Evolutionary conservation across 805 yeast genomes (phyloP), one percentile per base, ranked within the genome.

Genomic region (Starmerella bombicola): DNA sequence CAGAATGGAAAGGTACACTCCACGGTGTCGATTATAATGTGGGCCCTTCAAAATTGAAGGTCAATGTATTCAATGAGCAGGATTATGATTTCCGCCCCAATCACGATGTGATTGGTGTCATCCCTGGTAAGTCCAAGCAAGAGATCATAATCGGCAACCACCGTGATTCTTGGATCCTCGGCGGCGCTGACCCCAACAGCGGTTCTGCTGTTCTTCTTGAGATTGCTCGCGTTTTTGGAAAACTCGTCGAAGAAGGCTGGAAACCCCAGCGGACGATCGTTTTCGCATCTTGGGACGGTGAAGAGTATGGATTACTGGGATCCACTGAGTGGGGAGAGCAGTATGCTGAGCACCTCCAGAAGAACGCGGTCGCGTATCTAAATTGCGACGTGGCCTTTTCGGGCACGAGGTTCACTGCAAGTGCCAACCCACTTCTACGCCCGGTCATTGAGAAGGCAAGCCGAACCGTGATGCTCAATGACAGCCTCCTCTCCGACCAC

Each of bases 231-330:
- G 76, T 72, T 1, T 62, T 78, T 26, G 70, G 73, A 19, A 70
- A 65, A 32, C 61, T 80, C 38, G 46, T 57, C 24, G 62, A 68
- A 45, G 40, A 48, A 13, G 84, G 83, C 7, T 82, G 86, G 86
- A 71, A 69, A 52, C 93, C 93, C 9, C 57, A 71, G 37, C 65
- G 91, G 52, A 73, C 85, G 0, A 76, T 83, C 19, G 66, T 73
- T 40, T 64, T 83, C 34, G 78, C 78, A 0, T 74, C 81, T 22
- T 83, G 85, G 85, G 93, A 83, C 59, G 93, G 82, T 26, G 85
- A 76, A 49, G 83, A 77, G 53, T 71, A 71, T 47, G 88, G 80
- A 0, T 61, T 75, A 40, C 49, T 82, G 23, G 94, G 94, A 1
- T 74, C 85, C 0, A 77, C 91, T 0, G 91, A 82, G 52, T 80